A percentile compares a stretch with the other conserved stretches of the same genome.
Conservation (phyloP, 345 rosid genomes). For the Euclidium syriacum region DNA sequence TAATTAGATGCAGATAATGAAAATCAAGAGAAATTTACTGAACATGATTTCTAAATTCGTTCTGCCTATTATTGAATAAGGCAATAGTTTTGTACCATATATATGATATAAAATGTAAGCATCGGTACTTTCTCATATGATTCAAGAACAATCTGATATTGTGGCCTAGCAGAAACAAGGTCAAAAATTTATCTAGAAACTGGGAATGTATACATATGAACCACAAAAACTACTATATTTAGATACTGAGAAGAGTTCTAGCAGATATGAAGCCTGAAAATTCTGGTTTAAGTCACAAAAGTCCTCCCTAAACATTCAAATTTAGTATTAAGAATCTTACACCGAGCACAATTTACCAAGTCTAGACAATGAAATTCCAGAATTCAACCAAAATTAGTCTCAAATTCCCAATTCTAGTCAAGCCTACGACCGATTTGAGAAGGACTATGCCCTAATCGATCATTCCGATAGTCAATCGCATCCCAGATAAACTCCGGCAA, state of each 20-base stretch:
- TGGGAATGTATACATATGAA: not conserved
- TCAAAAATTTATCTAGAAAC: not conserved
- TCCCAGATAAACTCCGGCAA: not conserved
- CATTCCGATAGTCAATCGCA: not conserved
- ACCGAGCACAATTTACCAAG: not conserved
- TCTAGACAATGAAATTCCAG: not conserved
- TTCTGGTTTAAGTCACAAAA: not conserved
- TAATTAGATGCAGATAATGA: no score
- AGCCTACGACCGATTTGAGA: not conserved
- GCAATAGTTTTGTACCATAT: no score
- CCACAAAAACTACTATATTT: not conserved
- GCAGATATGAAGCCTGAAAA: not conserved
- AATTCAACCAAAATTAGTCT: not conserved
- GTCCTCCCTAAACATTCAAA: not conserved
- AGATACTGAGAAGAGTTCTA: not conserved
- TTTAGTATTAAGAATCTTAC: not conserved
- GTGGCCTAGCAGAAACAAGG: not conserved
- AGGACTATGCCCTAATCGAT: not conserved
- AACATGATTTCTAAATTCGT: no score
- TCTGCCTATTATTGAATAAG: no score
- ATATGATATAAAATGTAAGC: no score
- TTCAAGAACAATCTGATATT: not conserved
- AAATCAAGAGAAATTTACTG: no score
- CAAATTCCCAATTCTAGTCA: constrained; percentile 4
- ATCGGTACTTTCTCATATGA: not conserved